Evolutionary conservation across 2,329 filamentous ascomycete species (phyloP).

Genomic region (Aspergillus ibericus): DNA sequence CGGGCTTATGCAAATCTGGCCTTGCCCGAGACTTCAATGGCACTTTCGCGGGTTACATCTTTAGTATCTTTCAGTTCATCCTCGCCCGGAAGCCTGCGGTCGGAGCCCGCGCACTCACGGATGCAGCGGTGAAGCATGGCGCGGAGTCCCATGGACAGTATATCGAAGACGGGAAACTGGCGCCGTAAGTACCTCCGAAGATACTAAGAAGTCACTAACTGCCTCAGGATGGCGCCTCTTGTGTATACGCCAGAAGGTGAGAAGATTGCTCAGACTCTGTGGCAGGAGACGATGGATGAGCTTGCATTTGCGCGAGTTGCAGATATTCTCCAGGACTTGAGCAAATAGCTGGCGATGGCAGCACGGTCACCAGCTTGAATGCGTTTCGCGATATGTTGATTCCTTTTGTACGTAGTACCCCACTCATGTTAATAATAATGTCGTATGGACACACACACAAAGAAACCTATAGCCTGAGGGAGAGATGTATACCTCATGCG

Average conservation of each 20-base stretch:
- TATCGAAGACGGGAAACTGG: neutral
- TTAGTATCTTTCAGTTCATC: no score
- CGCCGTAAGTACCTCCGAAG: neutral
- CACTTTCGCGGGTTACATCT: no score
- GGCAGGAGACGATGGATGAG: neutral
- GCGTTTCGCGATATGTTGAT: no score
- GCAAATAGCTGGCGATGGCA: no score
- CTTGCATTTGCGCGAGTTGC: neutral
- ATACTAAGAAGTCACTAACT: neutral
- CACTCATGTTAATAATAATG: no score
- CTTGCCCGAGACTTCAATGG: no score
- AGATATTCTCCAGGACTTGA: neutral
- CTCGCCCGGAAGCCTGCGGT: neutral
- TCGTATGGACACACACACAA: no score
- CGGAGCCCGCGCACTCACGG: constrained; percentile 6
- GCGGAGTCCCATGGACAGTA: constrained; percentile 11
- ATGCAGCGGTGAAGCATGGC: constrained; percentile 9
- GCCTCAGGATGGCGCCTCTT: neutral
- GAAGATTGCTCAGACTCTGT: neutral
- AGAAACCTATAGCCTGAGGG: no score
- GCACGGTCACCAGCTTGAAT: no score
- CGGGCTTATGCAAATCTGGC: neutral
- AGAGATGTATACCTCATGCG: no score
- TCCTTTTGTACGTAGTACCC: no score
- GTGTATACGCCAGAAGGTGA: neutral